phyloP scores from a whole-genome alignment of 2,329 filamentous ascomycete genomes.

The Metarhizium guizhouense region DNA sequence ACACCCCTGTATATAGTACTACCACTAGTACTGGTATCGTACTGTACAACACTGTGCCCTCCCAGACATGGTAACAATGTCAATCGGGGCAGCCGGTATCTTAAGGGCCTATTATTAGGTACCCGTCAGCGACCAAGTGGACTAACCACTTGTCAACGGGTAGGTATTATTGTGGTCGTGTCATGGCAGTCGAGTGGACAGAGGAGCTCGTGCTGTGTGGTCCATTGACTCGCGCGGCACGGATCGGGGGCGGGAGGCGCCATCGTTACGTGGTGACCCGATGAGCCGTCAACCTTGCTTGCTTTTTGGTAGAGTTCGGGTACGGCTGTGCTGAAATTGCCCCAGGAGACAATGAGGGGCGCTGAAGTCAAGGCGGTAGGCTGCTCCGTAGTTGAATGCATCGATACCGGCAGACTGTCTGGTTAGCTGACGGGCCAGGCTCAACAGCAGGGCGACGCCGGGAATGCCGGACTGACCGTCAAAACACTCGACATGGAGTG shows the following conservation, averaged over 20 bases:
- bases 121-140: no score
- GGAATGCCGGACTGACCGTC: neutral
- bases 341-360: slow-evolving; percentile 2
- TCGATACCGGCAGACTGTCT: no score
- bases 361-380: neutral
- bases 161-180: neutral
- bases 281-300: neutral
- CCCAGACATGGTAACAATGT: no score
- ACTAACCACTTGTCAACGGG: neutral
- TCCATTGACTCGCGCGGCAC: slow-evolving; percentile 6
- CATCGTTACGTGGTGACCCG: neutral
- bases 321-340: slow-evolving; percentile 4
- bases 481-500: neutral
- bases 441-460: neutral
- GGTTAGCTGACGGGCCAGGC: neutral
- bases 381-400: neutral
- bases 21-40: no score
- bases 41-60: no score
- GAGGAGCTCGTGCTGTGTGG: neutral
- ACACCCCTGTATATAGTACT: no score
- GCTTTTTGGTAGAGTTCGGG: neutral
- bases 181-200: neutral
- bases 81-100: no score
- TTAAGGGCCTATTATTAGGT: no score
- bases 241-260: slow-evolving; percentile 8